Evolutionary conservation across 352 stramenopile species (phyloP), one percentile per base, ranked within the genome.

Genomic region (Plasmopara muralis): DNA sequence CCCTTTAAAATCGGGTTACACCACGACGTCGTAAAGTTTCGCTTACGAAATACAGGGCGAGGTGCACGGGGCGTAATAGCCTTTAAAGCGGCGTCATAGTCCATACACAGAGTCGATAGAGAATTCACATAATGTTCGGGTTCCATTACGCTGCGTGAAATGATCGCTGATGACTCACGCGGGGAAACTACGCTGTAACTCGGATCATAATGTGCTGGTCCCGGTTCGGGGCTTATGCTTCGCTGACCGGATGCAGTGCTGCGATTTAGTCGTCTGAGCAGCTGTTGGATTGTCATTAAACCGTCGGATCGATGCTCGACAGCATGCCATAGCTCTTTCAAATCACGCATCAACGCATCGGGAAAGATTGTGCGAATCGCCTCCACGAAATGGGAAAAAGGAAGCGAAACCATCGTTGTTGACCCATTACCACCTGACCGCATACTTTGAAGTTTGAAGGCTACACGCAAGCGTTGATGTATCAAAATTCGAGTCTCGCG

Each of bases 21-120:
- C 80, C 80, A 89, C n/a, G 80, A 91, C 0, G 76, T 72, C 35
- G 72, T 69, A 25, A 74, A 70, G 47, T 76, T 80, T 15, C 74
- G 63, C 40, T 84, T 85, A 0, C 68, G 66, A 43, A 91, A 89
- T 14, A 73, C 64, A 7, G 62, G 53, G 1, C 73, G 61, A 30
- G 61, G 43, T 29, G 74, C 55, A 2, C 74, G 61, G 20, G 80
- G 77, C 39, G 81, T 84, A 0, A 85, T 62, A 16, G 54, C 64
- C 29, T 87, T 80, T 33, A 87, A 75, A 0, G 64, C 60, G 5
- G 70, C 62, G 10, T 89, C 64, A 43, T 89, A 87, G 55, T 91
- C 67, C 50, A 91, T 91, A 20, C 83, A 83, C 0, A 87, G 29
- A 12, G 83, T 67, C 6, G 77, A 87, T 9, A 74, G 64, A 0